phyloP scores from a whole-genome alignment of 192 early-diverging fungal genomes.

The Cetraspora pellucida region DNA sequence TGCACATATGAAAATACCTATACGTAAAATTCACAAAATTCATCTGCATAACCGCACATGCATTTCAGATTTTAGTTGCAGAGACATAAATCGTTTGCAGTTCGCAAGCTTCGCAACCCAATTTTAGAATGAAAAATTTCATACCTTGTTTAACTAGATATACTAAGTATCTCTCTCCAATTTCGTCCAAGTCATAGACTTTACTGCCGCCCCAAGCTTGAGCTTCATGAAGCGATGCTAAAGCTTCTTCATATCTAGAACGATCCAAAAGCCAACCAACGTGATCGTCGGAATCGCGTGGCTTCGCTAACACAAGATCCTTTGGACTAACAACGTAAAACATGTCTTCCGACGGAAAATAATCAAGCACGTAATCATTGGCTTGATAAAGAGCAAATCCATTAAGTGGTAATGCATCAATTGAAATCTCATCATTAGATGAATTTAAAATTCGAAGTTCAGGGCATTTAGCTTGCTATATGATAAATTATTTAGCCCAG shows the following conservation, averaged over 20 bases:
- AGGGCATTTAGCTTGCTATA: conserved; percentile 67
- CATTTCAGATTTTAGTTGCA: no score
- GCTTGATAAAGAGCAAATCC: conserved; percentile 87
- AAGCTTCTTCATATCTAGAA: conserved; percentile 77
- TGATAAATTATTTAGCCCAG: not conserved
- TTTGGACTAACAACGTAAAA: conserved; percentile 95
- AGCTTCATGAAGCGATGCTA: conserved; percentile 65
- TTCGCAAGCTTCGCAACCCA: no score
- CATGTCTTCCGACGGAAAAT: conserved; percentile 64
- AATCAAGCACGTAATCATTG: conserved; percentile 91
- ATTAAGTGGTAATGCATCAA: conserved; percentile 83
- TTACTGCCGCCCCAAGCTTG: conserved; percentile 60
- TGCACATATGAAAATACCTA: no score
- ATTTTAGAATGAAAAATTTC: not conserved
- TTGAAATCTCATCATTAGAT: conserved; percentile 82
- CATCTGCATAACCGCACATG: no score
- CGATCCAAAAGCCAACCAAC: conserved; percentile 91
- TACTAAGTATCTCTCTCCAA: conserved; percentile 82
- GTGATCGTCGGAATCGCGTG: conserved; percentile 90
- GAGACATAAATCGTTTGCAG: no score
- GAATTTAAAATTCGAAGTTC: conserved; percentile 89
- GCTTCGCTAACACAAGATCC: conserved; percentile 87
- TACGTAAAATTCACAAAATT: no score
- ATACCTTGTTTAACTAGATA: conserved; percentile 71
- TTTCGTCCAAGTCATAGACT: conserved; percentile 63